These are phyloP conservation scores for Lenwebbia sp. DNA, from an alignment of 345 rosid species.

Conservation along the genomic window DNA sequence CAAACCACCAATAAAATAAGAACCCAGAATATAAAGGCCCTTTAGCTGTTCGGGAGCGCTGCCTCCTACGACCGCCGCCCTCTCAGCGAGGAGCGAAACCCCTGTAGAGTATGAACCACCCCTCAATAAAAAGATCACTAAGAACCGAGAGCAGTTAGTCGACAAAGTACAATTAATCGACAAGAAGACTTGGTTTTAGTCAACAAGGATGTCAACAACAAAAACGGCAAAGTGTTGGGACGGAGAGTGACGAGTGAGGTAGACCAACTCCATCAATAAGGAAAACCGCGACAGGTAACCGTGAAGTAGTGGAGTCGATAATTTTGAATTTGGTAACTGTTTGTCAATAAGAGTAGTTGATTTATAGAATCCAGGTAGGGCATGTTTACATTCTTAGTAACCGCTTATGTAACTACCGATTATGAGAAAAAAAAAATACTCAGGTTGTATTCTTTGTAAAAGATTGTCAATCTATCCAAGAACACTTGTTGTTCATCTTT, in stretches of 20 bases:
- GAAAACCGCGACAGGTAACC: not conserved
- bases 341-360: not conserved
- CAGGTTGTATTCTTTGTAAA: fast-evolving
- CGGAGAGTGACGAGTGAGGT: not conserved
- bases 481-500: not conserved
- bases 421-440: not conserved
- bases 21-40: too few species aligned
- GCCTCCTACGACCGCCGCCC: too few species aligned
- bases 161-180: not conserved
- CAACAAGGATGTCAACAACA: not conserved
- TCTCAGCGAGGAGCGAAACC: too few species aligned
- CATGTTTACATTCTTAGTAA: not conserved
- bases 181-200: not conserved
- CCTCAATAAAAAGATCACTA: not conserved
- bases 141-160: not conserved
- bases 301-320: not conserved
- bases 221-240: not conserved
- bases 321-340: not conserved
- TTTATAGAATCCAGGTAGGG: too few species aligned
- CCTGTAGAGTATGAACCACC: too few species aligned
- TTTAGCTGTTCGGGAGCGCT: too few species aligned
- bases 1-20: too few species aligned
- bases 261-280: not conserved
- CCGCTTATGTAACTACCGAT: fast-evolving
- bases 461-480: not conserved